Conservation (phyloP, 75 land plant genomes). For the Gnetum montanum region DNA sequence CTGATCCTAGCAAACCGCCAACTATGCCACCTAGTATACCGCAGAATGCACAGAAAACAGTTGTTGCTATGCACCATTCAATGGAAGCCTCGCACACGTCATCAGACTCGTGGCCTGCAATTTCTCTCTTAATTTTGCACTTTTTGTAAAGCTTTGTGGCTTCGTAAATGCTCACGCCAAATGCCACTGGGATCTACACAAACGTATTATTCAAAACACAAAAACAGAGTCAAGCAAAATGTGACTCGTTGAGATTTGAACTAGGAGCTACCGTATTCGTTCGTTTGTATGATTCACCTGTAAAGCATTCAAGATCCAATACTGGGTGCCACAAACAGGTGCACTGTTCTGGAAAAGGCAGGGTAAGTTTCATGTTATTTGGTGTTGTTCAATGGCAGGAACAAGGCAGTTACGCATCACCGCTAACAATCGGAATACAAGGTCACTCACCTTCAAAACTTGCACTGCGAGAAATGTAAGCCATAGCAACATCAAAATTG, state of each 20-base stretch:
- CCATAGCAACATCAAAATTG: constrained; percentile 52
- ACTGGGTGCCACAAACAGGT: constrained; percentile 31
- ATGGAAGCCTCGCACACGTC: constrained; percentile 48
- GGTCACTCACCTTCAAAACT: constrained; percentile 35
- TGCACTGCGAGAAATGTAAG: constrained; percentile 38
- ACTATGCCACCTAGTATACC: constrained; percentile 80
- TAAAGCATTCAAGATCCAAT: constrained; percentile 48
- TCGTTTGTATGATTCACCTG: too few species aligned
- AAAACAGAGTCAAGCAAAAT: background rate
- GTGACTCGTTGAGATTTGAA: too few species aligned
- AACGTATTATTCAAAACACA: too few species aligned
- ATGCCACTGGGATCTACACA: constrained; percentile 61
- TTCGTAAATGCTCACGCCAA: constrained; percentile 35
- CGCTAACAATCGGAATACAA: too few species aligned
- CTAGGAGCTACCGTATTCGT: too few species aligned
- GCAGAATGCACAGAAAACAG: constrained; percentile 51
- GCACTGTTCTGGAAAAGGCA: constrained; percentile 34
- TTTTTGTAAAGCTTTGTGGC: constrained; percentile 35
- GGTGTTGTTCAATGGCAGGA: too few species aligned
- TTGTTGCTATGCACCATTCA: constrained; percentile 29
- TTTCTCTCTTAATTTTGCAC: constrained; percentile 32
- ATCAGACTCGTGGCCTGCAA: constrained; percentile 33
- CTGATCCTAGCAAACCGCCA: constrained; percentile 81
- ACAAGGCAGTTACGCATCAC: too few species aligned
- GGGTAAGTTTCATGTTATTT: too few species aligned